phyloP scores from a whole-genome alignment of 1,284 basidiomycete genomes.

The Sphagnurus paluster region DNA sequence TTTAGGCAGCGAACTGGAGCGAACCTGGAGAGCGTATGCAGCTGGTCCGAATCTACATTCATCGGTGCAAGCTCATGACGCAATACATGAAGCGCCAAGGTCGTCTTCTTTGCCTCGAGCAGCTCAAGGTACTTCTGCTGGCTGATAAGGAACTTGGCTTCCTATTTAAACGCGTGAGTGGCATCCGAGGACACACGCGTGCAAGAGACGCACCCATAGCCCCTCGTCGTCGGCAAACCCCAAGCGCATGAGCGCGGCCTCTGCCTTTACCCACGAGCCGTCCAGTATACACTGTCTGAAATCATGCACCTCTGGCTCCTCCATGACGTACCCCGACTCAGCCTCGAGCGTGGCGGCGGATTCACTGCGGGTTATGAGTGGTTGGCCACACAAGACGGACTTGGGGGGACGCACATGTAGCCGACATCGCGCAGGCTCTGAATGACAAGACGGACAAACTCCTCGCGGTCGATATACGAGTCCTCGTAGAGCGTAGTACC shows the following conservation, averaged over 20 bases:
- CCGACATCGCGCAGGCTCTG: conserved; percentile 93
- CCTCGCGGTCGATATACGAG: conserved; percentile 81
- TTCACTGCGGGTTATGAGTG: conserved; percentile 55
- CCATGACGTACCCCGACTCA: conserved; percentile 91
- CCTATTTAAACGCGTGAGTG: conserved; percentile 43
- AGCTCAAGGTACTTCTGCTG: conserved; percentile 97
- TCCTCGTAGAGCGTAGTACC: conserved; percentile 75
- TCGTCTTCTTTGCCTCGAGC: conserved; percentile 82
- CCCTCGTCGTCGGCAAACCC: conserved; percentile 67
- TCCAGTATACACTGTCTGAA: conserved; percentile 84
- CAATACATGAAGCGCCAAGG: conserved; percentile 83
- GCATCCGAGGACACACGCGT: conserved; percentile 25
- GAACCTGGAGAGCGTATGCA: conserved; percentile 86
- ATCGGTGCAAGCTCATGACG: conserved; percentile 86
- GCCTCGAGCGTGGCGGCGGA: conserved; percentile 86
- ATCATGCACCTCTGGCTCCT: conserved; percentile 75
- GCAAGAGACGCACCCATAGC: conserved; percentile 48
- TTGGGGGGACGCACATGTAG: conserved; percentile 69
- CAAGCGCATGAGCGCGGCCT: conserved; percentile 67
- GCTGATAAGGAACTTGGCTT: conserved; percentile 84
- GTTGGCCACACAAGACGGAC: conserved; percentile 1
- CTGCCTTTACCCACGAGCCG: conserved; percentile 85
- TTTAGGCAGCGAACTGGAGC: conserved; percentile 17
- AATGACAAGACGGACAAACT: conserved; percentile 88
- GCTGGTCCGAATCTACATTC: conserved; percentile 72